Evolutionary conservation across 2,329 filamentous ascomycete genomes (phyloP).

Genomic region (Claviceps fusiformis): DNA sequence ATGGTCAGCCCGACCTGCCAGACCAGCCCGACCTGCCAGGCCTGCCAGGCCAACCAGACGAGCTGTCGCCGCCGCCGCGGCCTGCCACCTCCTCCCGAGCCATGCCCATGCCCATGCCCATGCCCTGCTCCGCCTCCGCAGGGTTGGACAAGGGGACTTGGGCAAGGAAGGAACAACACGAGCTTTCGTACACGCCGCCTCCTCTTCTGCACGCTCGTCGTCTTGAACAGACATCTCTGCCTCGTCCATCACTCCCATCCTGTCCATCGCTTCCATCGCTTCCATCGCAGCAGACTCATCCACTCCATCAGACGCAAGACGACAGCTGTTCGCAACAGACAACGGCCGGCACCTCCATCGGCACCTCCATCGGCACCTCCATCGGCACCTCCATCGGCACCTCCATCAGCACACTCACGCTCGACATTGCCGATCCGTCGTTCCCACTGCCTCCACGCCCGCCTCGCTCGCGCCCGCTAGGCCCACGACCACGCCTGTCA

Average conservation of each 20-base stretch:
- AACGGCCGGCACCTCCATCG: no score
- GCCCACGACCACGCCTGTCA: neutral
- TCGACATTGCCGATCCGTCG: conserved; percentile 17
- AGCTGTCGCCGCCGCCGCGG: neutral
- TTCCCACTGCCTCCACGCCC: conserved; percentile 7
- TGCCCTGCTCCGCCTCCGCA: neutral
- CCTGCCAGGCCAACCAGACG: neutral
- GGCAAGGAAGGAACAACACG: neutral
- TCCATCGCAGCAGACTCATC: conserved; percentile 11
- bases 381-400: no score
- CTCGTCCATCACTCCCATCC: conserved; percentile 23
- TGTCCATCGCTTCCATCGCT: conserved; percentile 7
- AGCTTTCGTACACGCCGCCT: conserved; percentile 8
- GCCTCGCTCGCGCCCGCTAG: neutral
- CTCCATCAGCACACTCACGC: conserved; percentile 10
- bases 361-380: no score
- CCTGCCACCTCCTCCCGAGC: neutral
- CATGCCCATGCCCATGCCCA: no score
- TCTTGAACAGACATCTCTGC: conserved; percentile 8
- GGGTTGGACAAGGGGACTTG: neutral
- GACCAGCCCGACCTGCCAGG: no score
- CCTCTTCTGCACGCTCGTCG: conserved; percentile 10
- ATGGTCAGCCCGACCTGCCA: no score
- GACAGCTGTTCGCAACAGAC: neutral
- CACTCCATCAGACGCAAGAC: neutral